phyloP scores from a whole-genome alignment of 2,329 filamentous ascomycete genomes.

The Claviceps pazoutovae region DNA sequence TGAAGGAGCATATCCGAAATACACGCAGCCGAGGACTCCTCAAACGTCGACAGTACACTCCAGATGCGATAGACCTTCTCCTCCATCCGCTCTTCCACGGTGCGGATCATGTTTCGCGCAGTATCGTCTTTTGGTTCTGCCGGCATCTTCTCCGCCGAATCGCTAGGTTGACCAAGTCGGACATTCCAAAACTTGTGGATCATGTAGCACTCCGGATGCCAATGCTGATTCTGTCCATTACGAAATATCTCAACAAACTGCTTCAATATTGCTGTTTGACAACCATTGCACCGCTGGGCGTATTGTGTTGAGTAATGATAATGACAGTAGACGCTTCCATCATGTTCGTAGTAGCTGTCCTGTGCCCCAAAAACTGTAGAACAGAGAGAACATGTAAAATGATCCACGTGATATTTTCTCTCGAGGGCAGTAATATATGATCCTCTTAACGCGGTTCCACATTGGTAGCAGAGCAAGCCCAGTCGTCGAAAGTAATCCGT shows the following conservation, averaged over 20 bases:
- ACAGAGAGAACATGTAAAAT: conserved; percentile 96
- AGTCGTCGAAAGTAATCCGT: conserved; percentile 93
- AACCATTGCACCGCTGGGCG: conserved; percentile 90
- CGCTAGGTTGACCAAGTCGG: conserved; percentile 53
- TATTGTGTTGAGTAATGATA: conserved; percentile 98
- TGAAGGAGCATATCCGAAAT: conserved; percentile 98
- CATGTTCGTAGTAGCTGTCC: conserved; percentile 98
- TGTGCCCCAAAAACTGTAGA: conserved; percentile 96
- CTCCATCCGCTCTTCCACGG: conserved; percentile 87
- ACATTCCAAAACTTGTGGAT: conserved; percentile 99
- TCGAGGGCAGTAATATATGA: conserved; percentile 98
- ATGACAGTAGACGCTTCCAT: conserved; percentile 91
- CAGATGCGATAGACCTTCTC: conserved; percentile 97
- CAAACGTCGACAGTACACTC: conserved; percentile 93
- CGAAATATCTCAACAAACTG: conserved; percentile 98
- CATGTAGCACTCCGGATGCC: conserved; percentile 99
- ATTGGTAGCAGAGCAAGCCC: conserved; percentile 81
- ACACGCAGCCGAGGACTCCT: conserved; percentile 93
- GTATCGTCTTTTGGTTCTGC: conserved; percentile 35
- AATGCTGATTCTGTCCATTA: conserved; percentile 96
- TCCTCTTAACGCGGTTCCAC: conserved; percentile 80
- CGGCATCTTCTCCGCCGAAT: conserved; percentile 30
- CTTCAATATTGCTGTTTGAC: conserved; percentile 92
- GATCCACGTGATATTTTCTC: conserved; percentile 96
- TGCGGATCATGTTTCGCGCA: conserved; percentile 61